phyloP scores from a whole-genome alignment of 1,284 basidiomycete genomes.

The Heliocybe sulcata region DNA sequence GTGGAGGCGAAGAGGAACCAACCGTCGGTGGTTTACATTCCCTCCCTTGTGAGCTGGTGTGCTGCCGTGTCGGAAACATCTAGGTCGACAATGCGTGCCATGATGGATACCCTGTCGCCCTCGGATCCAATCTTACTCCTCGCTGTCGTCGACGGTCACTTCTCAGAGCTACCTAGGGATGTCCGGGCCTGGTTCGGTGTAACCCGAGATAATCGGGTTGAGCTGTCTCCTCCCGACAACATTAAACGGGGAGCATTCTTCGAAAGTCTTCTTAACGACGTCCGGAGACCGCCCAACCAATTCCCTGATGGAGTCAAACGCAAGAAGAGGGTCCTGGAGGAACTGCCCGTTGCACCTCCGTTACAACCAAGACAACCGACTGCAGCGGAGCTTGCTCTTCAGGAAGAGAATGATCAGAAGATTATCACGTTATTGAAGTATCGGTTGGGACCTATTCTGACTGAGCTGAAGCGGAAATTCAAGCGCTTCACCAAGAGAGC shows the following conservation, averaged over 20 bases:
- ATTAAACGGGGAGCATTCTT: slow-evolving; percentile 78
- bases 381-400: slow-evolving; percentile 76
- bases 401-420: slow-evolving; percentile 77
- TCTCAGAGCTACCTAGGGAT: slow-evolving; percentile 70
- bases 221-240: slow-evolving; percentile 43
- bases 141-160: slow-evolving; percentile 78
- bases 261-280: slow-evolving; percentile 58
- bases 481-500: slow-evolving; percentile 86
- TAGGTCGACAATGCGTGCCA: slow-evolving; percentile 79
- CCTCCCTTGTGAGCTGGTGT: slow-evolving; percentile 85
- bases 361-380: slow-evolving; percentile 81
- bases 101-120: slow-evolving; percentile 86
- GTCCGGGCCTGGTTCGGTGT: slow-evolving; percentile 91
- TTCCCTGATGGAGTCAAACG: slow-evolving; percentile 90
- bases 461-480: slow-evolving; percentile 90
- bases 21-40: slow-evolving; percentile 94
- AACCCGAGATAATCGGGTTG: slow-evolving; percentile 68
- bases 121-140: slow-evolving; percentile 91
- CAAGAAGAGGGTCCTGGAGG: slow-evolving; percentile 80
- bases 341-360: slow-evolving; percentile 85
- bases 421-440: slow-evolving; percentile 83
- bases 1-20: slow-evolving; percentile 97
- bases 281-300: slow-evolving; percentile 73
- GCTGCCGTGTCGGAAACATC: slow-evolving; percentile 80
- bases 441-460: slow-evolving; percentile 80